phyloP scores from a whole-genome alignment of 768 basidiomycete genomes.

The Filobasidium wieringae region DNA sequence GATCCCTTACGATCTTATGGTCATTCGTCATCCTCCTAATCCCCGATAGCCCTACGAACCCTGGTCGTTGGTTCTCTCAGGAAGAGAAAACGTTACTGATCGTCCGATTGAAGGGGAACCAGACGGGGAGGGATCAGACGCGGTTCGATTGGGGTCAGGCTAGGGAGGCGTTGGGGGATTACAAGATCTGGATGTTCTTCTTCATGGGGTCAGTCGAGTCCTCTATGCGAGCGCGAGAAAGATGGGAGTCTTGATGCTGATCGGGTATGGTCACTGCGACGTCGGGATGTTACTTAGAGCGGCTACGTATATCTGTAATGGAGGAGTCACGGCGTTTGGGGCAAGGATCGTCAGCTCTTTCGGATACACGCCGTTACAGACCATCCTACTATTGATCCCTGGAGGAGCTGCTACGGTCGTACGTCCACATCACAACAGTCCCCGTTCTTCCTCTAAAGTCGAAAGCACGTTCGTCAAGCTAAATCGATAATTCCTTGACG shows the following conservation, averaged over 20 bases:
- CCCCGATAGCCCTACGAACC: constrained; percentile 32
- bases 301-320: constrained; percentile 10
- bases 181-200: constrained; percentile 37
- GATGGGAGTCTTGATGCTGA: not conserved
- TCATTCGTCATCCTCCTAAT: constrained; percentile 33
- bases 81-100: constrained; percentile 28
- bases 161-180: constrained; percentile 32
- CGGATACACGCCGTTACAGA: constrained; percentile 35
- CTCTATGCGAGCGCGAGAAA: not conserved
- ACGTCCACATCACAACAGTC: constrained; percentile 13
- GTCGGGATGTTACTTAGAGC: no score
- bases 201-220: constrained; percentile 29
- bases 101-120: constrained; percentile 22
- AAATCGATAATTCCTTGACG: not conserved
- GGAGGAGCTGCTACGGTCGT: constrained; percentile 37
- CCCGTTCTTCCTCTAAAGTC: not conserved
- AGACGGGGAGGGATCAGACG: constrained; percentile 20
- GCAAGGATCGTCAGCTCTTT: constrained; percentile 38
- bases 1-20: constrained; percentile 36
- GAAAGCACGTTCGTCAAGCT: not conserved
- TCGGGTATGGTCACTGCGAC: no score
- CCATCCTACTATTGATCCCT: constrained; percentile 33
- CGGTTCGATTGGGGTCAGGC: constrained; percentile 28
- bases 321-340: constrained; percentile 36
- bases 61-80: constrained; percentile 31